A percentile compares a stretch with the other conserved stretches of the same genome.
Evolutionary conservation across 495 filamentous ascomycete genomes (phyloP).

Genomic region (Venustampulla echinocandica): DNA sequence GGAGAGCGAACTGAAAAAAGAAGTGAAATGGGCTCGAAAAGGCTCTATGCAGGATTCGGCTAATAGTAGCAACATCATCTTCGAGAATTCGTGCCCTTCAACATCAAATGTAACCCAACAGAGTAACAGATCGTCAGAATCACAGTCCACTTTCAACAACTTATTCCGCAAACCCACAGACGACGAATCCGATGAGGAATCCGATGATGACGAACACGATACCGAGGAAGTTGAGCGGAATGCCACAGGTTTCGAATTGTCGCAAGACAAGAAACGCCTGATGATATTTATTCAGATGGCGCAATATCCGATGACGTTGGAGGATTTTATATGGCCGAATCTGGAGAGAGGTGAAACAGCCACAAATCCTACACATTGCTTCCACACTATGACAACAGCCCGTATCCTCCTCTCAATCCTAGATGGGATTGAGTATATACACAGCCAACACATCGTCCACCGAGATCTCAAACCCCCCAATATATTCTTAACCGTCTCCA

Average conservation of each 20-base stretch:
- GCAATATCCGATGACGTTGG: slow-evolving; percentile 32
- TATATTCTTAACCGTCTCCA: slow-evolving; percentile 31
- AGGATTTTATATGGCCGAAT: slow-evolving; percentile 20
- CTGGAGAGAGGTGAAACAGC: slow-evolving; percentile 4
- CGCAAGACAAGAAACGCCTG: neutral
- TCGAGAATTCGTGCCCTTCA: neutral
- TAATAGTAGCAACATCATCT: neutral
- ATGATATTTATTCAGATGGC: slow-evolving; percentile 36
- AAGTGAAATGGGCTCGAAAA: neutral
- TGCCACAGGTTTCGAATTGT: neutral
- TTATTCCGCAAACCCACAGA: slow-evolving; percentile 5
- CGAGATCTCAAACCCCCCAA: slow-evolving; percentile 41
- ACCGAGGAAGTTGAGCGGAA: slow-evolving; percentile 1
- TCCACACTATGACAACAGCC: slow-evolving; percentile 28
- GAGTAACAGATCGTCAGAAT: neutral
- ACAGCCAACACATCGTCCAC: slow-evolving; percentile 29
- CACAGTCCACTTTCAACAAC: neutral
- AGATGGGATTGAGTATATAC: slow-evolving; percentile 21
- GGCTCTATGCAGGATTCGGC: neutral
- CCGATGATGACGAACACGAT: slow-evolving; percentile 12
- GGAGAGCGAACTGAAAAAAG: neutral
- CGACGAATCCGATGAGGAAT: slow-evolving; percentile 1
- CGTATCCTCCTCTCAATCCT: slow-evolving; percentile 29
- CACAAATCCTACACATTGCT: slow-evolving; percentile 28
- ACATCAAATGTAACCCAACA: neutral